Evolutionary conservation across 208 protist species (phyloP).

Genomic region (Trypanosomatidae sp.): DNA sequence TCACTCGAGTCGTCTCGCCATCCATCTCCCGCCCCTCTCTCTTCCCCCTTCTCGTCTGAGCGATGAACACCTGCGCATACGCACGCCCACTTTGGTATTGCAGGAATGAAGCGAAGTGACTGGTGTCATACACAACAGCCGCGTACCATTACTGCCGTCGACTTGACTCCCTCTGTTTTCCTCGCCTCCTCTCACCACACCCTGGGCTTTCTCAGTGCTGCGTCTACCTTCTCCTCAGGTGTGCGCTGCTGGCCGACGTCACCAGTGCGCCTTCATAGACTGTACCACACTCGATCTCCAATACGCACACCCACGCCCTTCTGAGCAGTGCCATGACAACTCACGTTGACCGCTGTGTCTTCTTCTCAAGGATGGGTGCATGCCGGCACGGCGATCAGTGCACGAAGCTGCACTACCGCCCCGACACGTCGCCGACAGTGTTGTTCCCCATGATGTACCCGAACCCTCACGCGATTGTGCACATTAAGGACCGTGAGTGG

Average conservation of each 20-base stretch:
- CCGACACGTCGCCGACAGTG: constrained; percentile 93
- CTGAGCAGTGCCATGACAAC: neutral
- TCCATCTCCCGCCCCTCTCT: neutral
- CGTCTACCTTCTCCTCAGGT: neutral
- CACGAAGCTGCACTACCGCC: constrained; percentile 94
- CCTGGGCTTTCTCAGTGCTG: neutral
- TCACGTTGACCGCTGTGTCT: constrained; percentile 78
- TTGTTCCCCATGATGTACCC: constrained; percentile 97
- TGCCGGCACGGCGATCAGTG: constrained; percentile 98
- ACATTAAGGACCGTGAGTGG: constrained; percentile 67
- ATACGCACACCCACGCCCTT: neutral
- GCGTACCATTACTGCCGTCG: neutral
- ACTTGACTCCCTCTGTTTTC: too few species aligned
- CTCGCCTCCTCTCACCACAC: neutral
- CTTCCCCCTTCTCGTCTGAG: neutral
- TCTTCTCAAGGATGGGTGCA: constrained; percentile 99
- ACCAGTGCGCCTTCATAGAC: neutral
- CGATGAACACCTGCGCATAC: neutral
- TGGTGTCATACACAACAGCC: too few species aligned
- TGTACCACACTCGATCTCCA: neutral
- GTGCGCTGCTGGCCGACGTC: neutral
- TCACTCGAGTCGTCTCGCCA: neutral
- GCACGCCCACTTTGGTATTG: too few species aligned
- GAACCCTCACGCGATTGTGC: constrained; percentile 78
- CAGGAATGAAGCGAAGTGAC: too few species aligned